phyloP scores from a whole-genome alignment of 106 monocot genomes.

The Gastrodia elata region DNA sequence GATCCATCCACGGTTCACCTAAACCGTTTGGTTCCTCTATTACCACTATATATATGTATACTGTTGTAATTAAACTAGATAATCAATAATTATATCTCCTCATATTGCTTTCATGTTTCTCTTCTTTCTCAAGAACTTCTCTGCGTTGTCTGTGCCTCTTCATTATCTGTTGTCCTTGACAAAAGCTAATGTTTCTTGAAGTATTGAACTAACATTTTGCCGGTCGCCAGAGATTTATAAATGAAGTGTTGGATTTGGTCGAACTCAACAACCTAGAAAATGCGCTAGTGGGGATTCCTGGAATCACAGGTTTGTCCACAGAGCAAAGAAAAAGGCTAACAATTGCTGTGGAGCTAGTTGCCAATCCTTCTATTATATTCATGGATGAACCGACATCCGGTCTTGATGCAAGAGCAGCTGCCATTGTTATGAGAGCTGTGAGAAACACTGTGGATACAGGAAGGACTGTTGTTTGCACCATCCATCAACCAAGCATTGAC shows the following conservation, averaged over 20 bases:
- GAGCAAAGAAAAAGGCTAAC: conserved; percentile 67
- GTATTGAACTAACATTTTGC: not conserved
- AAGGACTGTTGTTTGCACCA: conserved; percentile 55
- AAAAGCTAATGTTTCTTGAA: not conserved
- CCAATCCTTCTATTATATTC: conserved; percentile 57
- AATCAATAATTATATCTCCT: too few species aligned
- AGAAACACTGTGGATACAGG: conserved; percentile 57
- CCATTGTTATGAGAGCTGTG: conserved; percentile 63
- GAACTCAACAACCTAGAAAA: conserved; percentile 44
- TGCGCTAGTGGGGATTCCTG: conserved; percentile 48
- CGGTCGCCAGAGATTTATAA: conserved; percentile 27
- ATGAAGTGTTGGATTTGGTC: conserved; percentile 49
- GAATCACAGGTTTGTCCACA: conserved; percentile 41
- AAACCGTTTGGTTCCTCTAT: too few species aligned
- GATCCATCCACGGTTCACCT: too few species aligned
- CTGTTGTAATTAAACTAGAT: too few species aligned
- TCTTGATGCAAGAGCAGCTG: conserved; percentile 58
- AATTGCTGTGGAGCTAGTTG: conserved; percentile 54
- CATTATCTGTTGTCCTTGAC: too few species aligned
- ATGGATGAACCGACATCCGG: conserved; percentile 69
- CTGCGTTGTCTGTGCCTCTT: too few species aligned
- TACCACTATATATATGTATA: too few species aligned
- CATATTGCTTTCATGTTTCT: too few species aligned
- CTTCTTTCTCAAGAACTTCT: too few species aligned
- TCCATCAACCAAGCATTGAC: conserved; percentile 59